Base-by-base conservation (phyloP, 805 yeast genomes). In the Danielia reshetovae region DNA sequence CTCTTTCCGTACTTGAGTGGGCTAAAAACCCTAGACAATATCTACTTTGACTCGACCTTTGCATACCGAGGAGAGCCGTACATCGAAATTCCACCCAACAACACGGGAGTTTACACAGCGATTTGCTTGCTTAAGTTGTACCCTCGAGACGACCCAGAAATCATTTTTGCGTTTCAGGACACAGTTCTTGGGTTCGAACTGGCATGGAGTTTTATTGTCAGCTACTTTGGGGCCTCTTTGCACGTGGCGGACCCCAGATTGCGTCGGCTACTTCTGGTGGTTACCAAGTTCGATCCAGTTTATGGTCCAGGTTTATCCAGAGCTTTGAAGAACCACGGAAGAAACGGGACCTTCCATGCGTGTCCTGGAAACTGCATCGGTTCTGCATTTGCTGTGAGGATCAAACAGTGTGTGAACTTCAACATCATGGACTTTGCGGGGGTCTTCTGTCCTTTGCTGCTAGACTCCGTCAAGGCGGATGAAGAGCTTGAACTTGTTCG, bases 21-120 rank as follows among this genome's bases (percentile, higher is more conserved):
- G 1, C 28, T 52, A 3, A 58, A 52, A 32, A 35, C 39, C 1
- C 48, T 74, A 8, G 71, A 72, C 32, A 65, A 65, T 30, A 52
- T 78, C 6, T 78, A 78, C 42, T 51, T 76, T 17, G 84, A 78
- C 46, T 68, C 79, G 2, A 74, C 81, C 0, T 77, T 72, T 49
- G 66, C 66, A 1, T 60, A 66, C 42, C 54, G 81, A 32, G 65
- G 63, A 0, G 73, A 72, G 35, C 80, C 79, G 0, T 71, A 54
- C 39, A 65, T 74, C 10, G 65, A 62, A 16, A 69, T 74, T 34
- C 57, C 54, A 4, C 54, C 62, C 1, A 73, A 75, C 45, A 45
- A 47, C 27, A 61, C 52, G 4, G 80, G 81, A 0, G 53, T 74
- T 1, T 39, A 50, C 5, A 38, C 56, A 0, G 54, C 67, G 4